phyloP scores from a whole-genome alignment of 345 rosid genomes.

The Syzygium aqueum region DNA sequence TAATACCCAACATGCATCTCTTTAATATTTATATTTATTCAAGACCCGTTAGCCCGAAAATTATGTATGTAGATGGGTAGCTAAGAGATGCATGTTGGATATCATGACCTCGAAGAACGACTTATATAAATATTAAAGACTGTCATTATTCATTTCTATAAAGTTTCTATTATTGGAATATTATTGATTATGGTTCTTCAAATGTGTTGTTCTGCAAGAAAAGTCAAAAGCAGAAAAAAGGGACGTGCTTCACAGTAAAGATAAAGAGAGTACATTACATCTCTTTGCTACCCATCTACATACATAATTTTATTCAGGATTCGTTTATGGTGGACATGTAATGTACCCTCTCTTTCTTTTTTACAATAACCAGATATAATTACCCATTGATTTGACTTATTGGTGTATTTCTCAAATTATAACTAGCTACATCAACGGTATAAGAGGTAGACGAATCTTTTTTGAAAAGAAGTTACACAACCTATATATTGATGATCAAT shows the following conservation, averaged over 20 bases:
- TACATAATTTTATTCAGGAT: background rate
- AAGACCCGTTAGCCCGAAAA: background rate
- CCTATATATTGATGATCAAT: background rate
- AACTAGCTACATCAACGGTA: no score
- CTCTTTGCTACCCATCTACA: no score
- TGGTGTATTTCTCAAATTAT: no score
- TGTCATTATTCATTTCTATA: background rate
- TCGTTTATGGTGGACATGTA: no score
- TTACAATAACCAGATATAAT: no score
- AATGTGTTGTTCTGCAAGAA: background rate
- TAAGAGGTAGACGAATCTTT: background rate
- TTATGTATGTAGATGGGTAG: background rate
- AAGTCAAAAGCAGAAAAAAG: background rate
- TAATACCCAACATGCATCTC: background rate
- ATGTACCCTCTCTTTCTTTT: no score
- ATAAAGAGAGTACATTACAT: no score
- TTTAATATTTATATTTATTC: background rate
- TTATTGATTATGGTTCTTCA: background rate
- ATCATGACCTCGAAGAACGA: background rate
- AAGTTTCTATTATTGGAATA: background rate
- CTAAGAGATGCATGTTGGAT: background rate
- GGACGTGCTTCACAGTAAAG: background rate
- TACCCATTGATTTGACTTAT: no score
- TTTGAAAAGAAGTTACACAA: background rate
- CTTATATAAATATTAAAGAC: background rate